Conservation (phyloP, 768 basidiomycete species). For the Paxillus ammoniavirescens region DNA sequence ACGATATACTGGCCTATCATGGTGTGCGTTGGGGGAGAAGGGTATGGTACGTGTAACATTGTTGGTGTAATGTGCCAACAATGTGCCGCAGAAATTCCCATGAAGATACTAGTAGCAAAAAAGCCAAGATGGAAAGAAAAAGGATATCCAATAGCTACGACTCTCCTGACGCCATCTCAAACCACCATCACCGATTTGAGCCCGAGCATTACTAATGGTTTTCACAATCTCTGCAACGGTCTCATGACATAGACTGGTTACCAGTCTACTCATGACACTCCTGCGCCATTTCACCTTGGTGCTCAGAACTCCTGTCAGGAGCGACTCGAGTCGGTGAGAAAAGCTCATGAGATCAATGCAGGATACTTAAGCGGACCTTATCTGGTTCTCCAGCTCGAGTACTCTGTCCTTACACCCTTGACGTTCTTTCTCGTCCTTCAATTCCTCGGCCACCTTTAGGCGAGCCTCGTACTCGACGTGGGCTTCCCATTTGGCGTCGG, state of each 20-base stretch:
- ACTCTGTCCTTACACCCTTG: slow-evolving; percentile 92
- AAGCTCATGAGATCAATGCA: not conserved
- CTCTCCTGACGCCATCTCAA: slow-evolving; percentile 3
- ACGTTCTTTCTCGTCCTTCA: slow-evolving; percentile 83
- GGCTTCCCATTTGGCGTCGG: slow-evolving; percentile 91
- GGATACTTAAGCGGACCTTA: slow-evolving; percentile 48
- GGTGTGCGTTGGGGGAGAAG: too few relatives aligned
- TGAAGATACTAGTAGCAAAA: not conserved
- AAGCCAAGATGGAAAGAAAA: not conserved
- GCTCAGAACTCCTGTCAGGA: slow-evolving; percentile 59
- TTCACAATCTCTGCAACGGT: slow-evolving; percentile 31
- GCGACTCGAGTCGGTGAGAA: not conserved
- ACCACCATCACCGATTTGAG: slow-evolving; percentile 8
- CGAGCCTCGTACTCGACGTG: slow-evolving; percentile 91
- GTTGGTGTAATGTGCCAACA: not conserved
- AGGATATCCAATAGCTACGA: not conserved
- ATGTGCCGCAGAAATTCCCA: not conserved
- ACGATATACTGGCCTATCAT: too few relatives aligned
- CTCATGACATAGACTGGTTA: too few relatives aligned
- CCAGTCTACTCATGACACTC: slow-evolving; percentile 60
- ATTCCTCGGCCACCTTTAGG: slow-evolving; percentile 78
- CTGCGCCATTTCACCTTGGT: slow-evolving; percentile 76
- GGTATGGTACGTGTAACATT: not conserved
- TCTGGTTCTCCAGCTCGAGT: slow-evolving; percentile 63
- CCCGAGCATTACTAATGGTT: slow-evolving; percentile 8